phyloP scores from a whole-genome alignment of 495 filamentous ascomycete species.

The Chaetomidium leptoderma region DNA sequence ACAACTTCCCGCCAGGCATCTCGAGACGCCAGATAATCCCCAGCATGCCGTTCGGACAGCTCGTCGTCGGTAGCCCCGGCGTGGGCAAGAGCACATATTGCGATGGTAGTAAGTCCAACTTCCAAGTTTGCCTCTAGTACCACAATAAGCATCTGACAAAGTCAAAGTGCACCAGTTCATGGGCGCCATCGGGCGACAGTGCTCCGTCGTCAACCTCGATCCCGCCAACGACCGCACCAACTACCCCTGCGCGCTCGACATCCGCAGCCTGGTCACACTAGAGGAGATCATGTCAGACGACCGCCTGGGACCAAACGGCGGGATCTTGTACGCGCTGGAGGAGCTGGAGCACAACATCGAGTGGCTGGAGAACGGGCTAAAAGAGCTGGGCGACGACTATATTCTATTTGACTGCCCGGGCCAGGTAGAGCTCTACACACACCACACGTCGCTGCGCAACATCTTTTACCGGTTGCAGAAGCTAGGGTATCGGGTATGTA shows the following conservation, averaged over 20 bases:
- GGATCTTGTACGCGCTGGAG: slow-evolving; percentile 86
- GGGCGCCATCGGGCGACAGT: slow-evolving; percentile 87
- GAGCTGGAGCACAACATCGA: slow-evolving; percentile 90
- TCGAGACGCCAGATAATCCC: slow-evolving; percentile 7
- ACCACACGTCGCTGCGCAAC: slow-evolving; percentile 83
- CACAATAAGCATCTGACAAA: not conserved
- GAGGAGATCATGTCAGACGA: slow-evolving; percentile 97
- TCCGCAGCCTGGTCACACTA: slow-evolving; percentile 78
- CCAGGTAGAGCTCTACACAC: slow-evolving; percentile 94
- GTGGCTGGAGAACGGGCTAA: slow-evolving; percentile 78
- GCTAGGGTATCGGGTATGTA: slow-evolving; percentile 79
- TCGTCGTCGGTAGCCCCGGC: slow-evolving; percentile 89
- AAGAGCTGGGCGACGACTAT: slow-evolving; percentile 80
- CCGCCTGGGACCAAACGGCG: slow-evolving; percentile 86
- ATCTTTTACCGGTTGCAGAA: slow-evolving; percentile 88
- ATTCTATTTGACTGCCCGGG: slow-evolving; percentile 94
- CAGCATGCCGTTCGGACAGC: slow-evolving; percentile 56
- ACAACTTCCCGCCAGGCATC: not conserved
- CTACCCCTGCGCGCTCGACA: slow-evolving; percentile 83
- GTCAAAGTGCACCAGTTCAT: slow-evolving; percentile 85
- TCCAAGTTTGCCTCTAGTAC: not conserved
- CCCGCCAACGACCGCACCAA: slow-evolving; percentile 85
- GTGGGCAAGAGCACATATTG: slow-evolving; percentile 96
- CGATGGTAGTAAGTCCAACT: slow-evolving; percentile 65
- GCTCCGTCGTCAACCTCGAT: slow-evolving; percentile 92